Evolutionary conservation across 345 rosid species (phyloP), one percentile per base, ranked within the genome.

Genomic region (Euclidium syriacum): DNA sequence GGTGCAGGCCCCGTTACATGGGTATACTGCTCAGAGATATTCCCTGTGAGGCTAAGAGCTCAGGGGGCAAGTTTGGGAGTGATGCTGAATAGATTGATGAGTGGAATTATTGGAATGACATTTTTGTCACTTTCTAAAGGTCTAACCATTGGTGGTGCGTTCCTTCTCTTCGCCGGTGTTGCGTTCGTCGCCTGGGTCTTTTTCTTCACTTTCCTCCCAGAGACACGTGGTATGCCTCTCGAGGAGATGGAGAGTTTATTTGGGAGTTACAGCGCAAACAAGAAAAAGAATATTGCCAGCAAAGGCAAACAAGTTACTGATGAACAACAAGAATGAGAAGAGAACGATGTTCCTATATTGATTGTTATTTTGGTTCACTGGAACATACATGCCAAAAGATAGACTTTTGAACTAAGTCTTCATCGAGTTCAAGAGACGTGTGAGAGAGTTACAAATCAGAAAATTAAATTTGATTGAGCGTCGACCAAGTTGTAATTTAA

Each of bases 1-100:
- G 90, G 88, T 74, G 81, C 82, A 7, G 88, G 94, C 6, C 88
- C 94, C 0, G 81, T 86, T 9, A 82, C 94, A 0, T 85, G 90
- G 90, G 96, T 88, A 12, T 88, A 85, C 73, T 71, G 83, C 5
- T 71, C 87, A 0, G 96, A 88, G 79, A 80, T 82, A 7, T 88
- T 85, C 44, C 96, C 90, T 0, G 34, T 73, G 20, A 76, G 77
- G 70, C 62, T 88, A 17, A 64, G 94, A 71, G 96, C 96, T 43
- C 94, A 85, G 32, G 96, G 94, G 7, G 75, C 82, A 7, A 81
- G 78, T 44, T 51, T 85, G 62, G 88, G 81, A 26, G 80, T 83
- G 24, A 80, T 86, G 27, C 82, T 83, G 59, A 85, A 83, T 69
- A 70, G 85, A 75, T 23, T 81, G 36, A 80, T 83, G 56, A 85